A percentile compares a stretch with the other conserved stretches of the same genome.
Conservation (phyloP, 257 asterid genomes). For the Solanum tarapatanum region DNA sequence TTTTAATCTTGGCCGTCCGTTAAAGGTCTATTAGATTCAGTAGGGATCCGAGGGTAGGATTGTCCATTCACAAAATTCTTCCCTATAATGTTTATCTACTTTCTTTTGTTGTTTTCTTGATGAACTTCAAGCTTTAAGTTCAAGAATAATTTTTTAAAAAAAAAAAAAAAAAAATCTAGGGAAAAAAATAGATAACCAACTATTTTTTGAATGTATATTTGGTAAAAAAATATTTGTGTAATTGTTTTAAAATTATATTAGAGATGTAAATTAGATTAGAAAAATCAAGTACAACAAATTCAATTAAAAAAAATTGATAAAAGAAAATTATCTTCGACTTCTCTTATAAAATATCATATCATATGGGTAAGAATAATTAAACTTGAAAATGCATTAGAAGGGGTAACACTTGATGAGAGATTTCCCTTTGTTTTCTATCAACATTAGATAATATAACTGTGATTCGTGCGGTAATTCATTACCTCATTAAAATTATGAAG, state of each 20-base stretch:
- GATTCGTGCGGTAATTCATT: fast-evolving
- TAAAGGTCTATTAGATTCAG: neutral
- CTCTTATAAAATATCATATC: too few relatives aligned
- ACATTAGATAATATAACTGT: neutral
- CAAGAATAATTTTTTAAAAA: neutral
- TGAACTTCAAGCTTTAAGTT: too few relatives aligned
- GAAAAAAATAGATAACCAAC: too few relatives aligned
- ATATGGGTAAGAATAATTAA: neutral
- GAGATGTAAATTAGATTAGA: neutral
- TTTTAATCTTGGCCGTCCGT: neutral
- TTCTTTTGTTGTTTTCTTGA: neutral
- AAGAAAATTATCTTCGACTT: too few relatives aligned
- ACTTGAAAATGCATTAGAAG: neutral
- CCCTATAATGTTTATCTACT: neutral
- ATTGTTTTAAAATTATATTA: too few relatives aligned
- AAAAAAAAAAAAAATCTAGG: too few relatives aligned
- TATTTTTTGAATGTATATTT: too few relatives aligned
- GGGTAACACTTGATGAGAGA: neutral
- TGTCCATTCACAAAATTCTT: neutral
- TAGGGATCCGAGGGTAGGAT: neutral
- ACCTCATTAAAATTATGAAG: too few relatives aligned
- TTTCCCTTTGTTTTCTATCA: neutral
- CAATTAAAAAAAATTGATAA: neutral
- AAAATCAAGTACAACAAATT: too few relatives aligned
- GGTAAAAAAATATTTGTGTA: too few relatives aligned